These are phyloP conservation scores for Penicillium manginii DNA, from an alignment of 495 filamentous ascomycete genomes.

Conservation along the genomic window DNA sequence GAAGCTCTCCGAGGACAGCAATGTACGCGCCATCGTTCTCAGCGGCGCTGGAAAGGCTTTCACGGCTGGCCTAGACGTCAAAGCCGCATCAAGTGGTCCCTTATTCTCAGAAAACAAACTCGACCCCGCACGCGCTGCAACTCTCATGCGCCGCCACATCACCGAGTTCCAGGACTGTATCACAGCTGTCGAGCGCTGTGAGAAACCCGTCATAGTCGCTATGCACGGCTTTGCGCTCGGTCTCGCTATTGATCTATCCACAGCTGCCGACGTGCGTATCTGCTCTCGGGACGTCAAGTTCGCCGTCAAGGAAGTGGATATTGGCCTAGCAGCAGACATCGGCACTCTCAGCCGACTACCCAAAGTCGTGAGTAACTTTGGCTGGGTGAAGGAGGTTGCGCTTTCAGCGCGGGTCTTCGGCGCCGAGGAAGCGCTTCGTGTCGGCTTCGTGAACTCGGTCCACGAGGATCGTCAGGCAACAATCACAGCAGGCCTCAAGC, in stretches of 20 bases:
- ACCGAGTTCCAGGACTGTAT: conserved; percentile 79
- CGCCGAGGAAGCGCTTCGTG: conserved; percentile 76
- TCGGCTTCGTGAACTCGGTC: conserved; percentile 86
- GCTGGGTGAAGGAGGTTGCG: conserved; percentile 92
- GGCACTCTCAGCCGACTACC: conserved; percentile 86
- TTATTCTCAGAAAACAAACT: conserved; percentile 20
- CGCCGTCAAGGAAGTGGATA: conserved; percentile 92
- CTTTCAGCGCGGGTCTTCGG: conserved; percentile 77
- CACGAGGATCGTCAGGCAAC: conserved; percentile 65
- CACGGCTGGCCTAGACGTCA: conserved; percentile 80
- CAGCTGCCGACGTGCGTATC: conserved; percentile 79
- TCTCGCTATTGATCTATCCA: conserved; percentile 81
- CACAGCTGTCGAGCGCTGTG: conserved; percentile 76
- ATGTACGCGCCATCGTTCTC: conserved; percentile 79
- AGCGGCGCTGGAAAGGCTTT: conserved; percentile 85
- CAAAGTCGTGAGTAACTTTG: conserved; percentile 73
- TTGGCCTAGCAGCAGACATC: conserved; percentile 91
- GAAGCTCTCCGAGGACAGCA: conserved; percentile 69
- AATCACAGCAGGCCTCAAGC: conserved; percentile 62
- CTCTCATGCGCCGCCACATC: conserved; percentile 66
- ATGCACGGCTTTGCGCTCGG: conserved; percentile 83
- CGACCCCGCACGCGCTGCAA: conserved; percentile 73
- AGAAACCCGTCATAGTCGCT: conserved; percentile 88
- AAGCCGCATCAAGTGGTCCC: conserved; percentile 55
- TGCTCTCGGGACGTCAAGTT: conserved; percentile 66